Evolutionary conservation across 495 filamentous ascomycete genomes (phyloP).

Genomic region (Penicillium bovifimosum): DNA sequence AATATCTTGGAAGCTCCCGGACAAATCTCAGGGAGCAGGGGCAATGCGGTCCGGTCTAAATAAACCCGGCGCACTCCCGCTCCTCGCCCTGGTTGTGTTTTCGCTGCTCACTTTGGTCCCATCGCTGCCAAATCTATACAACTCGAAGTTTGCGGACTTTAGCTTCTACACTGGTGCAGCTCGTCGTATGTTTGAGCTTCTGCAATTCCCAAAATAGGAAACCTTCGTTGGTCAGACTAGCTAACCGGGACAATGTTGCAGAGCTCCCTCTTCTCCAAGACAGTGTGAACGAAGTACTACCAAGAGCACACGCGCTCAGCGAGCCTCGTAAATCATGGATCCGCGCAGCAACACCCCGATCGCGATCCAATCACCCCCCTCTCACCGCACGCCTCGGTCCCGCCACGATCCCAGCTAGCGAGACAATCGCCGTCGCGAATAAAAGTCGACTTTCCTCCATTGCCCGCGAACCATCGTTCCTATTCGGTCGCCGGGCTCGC

Average conservation of each 20-base stretch:
- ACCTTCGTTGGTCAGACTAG: background rate
- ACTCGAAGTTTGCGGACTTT: constrained; percentile 28
- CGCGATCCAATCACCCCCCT: constrained; percentile 12
- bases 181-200: constrained; percentile 25
- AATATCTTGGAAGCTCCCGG: constrained; percentile 1
- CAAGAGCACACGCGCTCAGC: constrained; percentile 2
- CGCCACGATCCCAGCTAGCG: constrained; percentile 9
- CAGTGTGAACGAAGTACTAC: constrained; percentile 5
- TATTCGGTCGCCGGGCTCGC: constrained; percentile 29
- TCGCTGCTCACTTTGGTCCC: constrained; percentile 35
- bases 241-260: background rate
- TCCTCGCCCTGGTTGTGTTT: constrained; percentile 35
- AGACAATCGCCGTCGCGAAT: constrained; percentile 19
- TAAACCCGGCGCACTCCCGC: constrained; percentile 37
- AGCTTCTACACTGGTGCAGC: constrained; percentile 18
- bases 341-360: constrained; percentile 7
- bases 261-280: constrained; percentile 24
- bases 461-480: constrained; percentile 22
- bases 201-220: background rate
- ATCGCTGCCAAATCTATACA: constrained; percentile 31
- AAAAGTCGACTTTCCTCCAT: constrained; percentile 15
- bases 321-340: constrained; percentile 15
- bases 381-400: constrained; percentile 9
- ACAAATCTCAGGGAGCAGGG: constrained; percentile 12
- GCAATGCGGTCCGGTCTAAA: constrained; percentile 39